Conservation (phyloP, 2,329 filamentous ascomycete species). For the Juglanconis sp. region DNA sequence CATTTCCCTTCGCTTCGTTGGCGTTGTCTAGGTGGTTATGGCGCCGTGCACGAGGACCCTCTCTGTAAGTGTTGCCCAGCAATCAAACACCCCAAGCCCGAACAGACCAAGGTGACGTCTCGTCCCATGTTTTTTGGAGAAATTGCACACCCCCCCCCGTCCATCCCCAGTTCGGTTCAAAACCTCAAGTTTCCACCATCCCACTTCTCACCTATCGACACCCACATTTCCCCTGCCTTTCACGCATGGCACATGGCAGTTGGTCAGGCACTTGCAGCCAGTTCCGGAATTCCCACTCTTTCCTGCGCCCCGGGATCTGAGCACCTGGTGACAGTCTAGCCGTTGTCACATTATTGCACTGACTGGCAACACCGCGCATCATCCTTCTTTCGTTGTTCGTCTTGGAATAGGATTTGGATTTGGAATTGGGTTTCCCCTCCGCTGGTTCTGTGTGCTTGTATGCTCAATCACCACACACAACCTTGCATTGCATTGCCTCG, state of each 20-base stretch:
- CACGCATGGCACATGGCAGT: background rate
- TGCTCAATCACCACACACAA: too few relatives aligned
- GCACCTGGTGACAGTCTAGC: background rate
- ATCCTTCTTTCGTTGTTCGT: too few relatives aligned
- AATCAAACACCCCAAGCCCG: background rate
- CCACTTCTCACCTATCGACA: background rate
- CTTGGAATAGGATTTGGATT: too few relatives aligned
- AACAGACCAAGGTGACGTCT: constrained; percentile 4
- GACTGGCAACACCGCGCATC: too few relatives aligned
- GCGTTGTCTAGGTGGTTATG: constrained; percentile 11
- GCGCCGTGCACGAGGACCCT: constrained; percentile 17
- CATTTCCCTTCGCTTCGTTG: background rate
- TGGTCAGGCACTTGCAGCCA: background rate
- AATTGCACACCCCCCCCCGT: background rate
- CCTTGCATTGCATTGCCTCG: too few relatives aligned
- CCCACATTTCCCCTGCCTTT: background rate
- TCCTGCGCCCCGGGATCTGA: background rate
- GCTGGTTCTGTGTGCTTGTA: too few relatives aligned
- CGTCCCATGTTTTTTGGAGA: constrained; percentile 13
- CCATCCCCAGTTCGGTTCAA: too few relatives aligned
- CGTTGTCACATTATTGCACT: too few relatives aligned
- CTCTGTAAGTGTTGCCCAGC: constrained; percentile 10
- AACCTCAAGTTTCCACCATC: background rate
- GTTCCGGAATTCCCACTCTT: background rate
- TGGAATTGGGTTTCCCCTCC: too few relatives aligned